Evolutionary conservation across 1,139 yeast species (phyloP).

Genomic region (Taphrina deformans): DNA sequence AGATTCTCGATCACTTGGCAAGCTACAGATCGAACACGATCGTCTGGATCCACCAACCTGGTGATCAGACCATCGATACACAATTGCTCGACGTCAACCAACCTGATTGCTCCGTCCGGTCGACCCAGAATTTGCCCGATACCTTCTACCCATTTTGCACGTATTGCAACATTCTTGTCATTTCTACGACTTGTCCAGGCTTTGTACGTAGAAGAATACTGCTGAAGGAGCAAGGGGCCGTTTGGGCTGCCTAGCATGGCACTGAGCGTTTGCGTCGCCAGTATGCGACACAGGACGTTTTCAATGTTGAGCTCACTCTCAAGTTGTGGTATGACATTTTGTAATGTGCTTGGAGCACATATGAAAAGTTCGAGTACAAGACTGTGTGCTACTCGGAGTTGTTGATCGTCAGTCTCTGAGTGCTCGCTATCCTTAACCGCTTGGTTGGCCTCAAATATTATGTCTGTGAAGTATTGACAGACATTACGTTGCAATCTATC

Average conservation of each 20-base stretch:
- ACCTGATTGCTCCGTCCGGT: conserved; percentile 42
- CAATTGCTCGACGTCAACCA: conserved; percentile 52
- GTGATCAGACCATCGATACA: conserved; percentile 62
- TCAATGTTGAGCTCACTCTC: conserved; percentile 76
- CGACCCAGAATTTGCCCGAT: conserved; percentile 52
- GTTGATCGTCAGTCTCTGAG: conserved; percentile 48
- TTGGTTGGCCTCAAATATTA: conserved; percentile 49
- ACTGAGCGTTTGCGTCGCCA: conserved; percentile 77
- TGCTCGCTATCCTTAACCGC: conserved; percentile 40
- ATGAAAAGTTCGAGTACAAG: conserved; percentile 73
- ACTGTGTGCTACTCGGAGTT: conserved; percentile 60
- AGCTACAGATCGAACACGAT: conserved; percentile 66
- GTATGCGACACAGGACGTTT: conserved; percentile 58
- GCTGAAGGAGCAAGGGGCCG: conserved; percentile 59
- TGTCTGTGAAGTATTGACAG: conserved; percentile 78
- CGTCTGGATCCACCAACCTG: conserved; percentile 74
- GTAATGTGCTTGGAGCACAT: conserved; percentile 69
- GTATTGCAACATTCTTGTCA: conserved; percentile 65
- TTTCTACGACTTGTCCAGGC: conserved; percentile 74
- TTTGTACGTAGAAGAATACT: conserved; percentile 63
- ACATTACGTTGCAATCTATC: conserved; percentile 76
- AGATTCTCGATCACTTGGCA: conserved; percentile 51
- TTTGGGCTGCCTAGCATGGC: conserved; percentile 57
- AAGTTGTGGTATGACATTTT: conserved; percentile 73
- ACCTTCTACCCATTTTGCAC: conserved; percentile 69